Base-by-base conservation (phyloP, 1,284 basidiomycete species). In the Testicularia cyperi region DNA sequence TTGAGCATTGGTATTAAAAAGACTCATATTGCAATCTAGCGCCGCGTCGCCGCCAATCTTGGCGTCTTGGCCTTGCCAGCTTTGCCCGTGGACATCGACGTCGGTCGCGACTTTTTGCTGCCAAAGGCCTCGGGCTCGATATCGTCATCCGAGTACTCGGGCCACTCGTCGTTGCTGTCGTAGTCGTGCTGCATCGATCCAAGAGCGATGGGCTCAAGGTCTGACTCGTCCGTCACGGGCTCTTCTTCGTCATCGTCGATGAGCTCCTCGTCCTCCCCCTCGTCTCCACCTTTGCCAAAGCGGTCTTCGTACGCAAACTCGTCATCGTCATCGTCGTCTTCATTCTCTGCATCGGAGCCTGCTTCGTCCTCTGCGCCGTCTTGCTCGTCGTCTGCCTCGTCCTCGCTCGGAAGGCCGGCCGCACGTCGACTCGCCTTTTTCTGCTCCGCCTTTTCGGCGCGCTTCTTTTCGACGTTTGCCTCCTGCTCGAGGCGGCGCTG, bases 271-370 rank as follows among this genome's bases (percentile, higher is more conserved):
- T 58, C 55, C 43, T n/a, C n/a, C n/a, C n/a, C 32, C 19, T 41
- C 45, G 21, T 61, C 56, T 8, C 51, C 37, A 5, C 18, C 18
- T 2, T 24, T 45, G 2, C 12, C 45, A 16, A 55, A 57, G 14
- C 49, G 47, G 16, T 74, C 71, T 28, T 74, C 71, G 38, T 74
- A 72, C 15, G 46, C 71, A 39, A 72, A 72, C 26, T 74, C 71
- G 27, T 72, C 70, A 13, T 65, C 57, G n/a, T 58, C 61, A 0
- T 57, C 65, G 6, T 52, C 46, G 4, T 34, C 43, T 14, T 13
- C 43, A 12, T 27, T 38, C 6, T 21, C 36, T 16, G 18, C 39
- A 15, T 41, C 46, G 2, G 42, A 48, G 3, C 36, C 38, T 1
- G 18, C 43, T 6, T 45, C 61, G 0, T 31, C 62, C 2, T 44